A percentile compares a stretch with the other conserved stretches of the same genome.
These are phyloP conservation scores for Tolypocladium cylindrosporum DNA, from an alignment of 2,329 filamentous ascomycete genomes.

Conservation along the genomic window DNA sequence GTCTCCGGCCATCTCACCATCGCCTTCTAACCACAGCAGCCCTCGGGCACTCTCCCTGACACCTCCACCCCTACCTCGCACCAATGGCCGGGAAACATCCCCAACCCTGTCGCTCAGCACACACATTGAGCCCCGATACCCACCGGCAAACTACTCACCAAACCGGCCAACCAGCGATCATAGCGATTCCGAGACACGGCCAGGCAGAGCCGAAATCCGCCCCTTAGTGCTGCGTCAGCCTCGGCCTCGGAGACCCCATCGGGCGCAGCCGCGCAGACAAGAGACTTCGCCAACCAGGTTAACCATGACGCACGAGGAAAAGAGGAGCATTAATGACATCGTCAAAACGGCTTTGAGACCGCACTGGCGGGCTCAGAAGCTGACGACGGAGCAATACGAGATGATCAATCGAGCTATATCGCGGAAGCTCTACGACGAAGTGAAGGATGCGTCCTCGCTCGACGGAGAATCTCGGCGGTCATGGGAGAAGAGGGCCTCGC, in stretches of 20 bases:
- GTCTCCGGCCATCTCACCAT: conserved; percentile 59
- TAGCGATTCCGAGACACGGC: conserved; percentile 32
- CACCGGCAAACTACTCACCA: conserved; percentile 65
- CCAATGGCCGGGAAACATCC: conserved; percentile 47
- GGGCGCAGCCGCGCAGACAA: conserved; percentile 35
- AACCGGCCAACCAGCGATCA: conserved; percentile 34
- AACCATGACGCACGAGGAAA: conserved; percentile 66
- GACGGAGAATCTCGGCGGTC: conserved; percentile 55
- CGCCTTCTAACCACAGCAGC: conserved; percentile 54
- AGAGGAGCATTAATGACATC: conserved; percentile 80
- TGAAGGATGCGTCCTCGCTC: conserved; percentile 44
- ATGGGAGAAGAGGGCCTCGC: conserved; percentile 67
- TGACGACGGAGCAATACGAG: conserved; percentile 85
- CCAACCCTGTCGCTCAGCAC: conserved; percentile 59
- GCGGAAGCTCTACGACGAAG: conserved; percentile 71
- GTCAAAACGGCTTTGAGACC: conserved; percentile 76
- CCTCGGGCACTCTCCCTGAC: conserved; percentile 58
- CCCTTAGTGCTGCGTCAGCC: conserved; percentile 42
- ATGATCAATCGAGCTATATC: conserved; percentile 86
- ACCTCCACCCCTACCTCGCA: conserved; percentile 54
- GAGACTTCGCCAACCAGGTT: conserved; percentile 60
- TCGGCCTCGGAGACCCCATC: conserved; percentile 36
- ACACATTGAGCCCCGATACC: conserved; percentile 62
- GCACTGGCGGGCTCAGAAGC: conserved; percentile 66
- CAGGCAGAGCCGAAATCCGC: conserved; percentile 12